phyloP scores from a whole-genome alignment of 257 asterid species.

The Eucommia ulmoides region DNA sequence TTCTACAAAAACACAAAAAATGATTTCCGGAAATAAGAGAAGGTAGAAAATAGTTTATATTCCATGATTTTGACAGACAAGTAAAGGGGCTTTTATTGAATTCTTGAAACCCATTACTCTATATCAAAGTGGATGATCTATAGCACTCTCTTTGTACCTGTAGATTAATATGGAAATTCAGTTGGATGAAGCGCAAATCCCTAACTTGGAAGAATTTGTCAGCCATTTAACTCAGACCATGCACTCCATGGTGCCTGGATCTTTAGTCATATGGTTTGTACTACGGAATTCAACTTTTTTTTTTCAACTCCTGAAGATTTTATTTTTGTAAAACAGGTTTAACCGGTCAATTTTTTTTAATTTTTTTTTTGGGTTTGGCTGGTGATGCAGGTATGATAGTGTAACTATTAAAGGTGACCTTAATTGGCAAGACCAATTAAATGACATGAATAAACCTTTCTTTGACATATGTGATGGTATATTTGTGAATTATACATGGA shows the following conservation, averaged over 20 bases:
- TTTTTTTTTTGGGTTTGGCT: slow-evolving; percentile 5
- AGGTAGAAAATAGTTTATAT: not conserved
- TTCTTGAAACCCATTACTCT: too few species aligned
- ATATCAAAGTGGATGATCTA: too few species aligned
- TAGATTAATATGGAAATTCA: slow-evolving; percentile 83
- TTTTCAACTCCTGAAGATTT: not conserved
- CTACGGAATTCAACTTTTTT: slow-evolving; percentile 5
- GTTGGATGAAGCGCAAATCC: slow-evolving; percentile 52
- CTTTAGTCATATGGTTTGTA: slow-evolving; percentile 75
- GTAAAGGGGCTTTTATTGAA: too few species aligned
- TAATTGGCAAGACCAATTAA: slow-evolving; percentile 76
- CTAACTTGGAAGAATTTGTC: slow-evolving; percentile 66
- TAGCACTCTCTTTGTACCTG: slow-evolving; percentile 1
- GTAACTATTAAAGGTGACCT: slow-evolving; percentile 73
- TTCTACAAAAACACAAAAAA: too few species aligned
- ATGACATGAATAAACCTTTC: slow-evolving; percentile 76
- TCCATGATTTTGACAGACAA: not conserved
- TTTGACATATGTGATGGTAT: slow-evolving; percentile 87
- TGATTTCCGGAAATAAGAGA: too few species aligned
- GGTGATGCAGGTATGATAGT: slow-evolving; percentile 78
- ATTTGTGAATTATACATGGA: slow-evolving; percentile 74
- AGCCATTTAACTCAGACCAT: slow-evolving; percentile 63
- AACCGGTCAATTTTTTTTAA: slow-evolving; percentile 1
- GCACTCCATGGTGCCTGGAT: slow-evolving; percentile 80
- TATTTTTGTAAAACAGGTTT: not conserved